These are phyloP conservation scores for Teunomyces funiuensis DNA, from an alignment of 805 yeast species.

Conservation along the genomic window DNA sequence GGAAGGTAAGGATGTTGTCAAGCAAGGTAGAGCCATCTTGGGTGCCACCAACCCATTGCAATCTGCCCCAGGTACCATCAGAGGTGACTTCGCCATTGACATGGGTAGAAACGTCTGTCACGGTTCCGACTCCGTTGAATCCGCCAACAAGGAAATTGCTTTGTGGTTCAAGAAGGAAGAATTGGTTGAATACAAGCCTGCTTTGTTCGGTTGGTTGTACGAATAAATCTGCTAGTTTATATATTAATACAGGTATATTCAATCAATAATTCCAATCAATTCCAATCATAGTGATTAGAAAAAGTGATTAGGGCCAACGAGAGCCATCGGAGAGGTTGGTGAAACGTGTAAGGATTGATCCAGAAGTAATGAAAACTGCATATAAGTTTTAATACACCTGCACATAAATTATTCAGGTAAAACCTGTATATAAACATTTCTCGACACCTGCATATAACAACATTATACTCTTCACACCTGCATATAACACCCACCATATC, in stretches of 20 bases:
- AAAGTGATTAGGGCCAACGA: too few species aligned
- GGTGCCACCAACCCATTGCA: constrained; percentile 99
- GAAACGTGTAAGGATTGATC: too few species aligned
- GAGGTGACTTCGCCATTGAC: constrained; percentile 98
- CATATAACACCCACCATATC: background rate
- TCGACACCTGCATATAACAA: too few species aligned
- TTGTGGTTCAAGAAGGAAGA: constrained; percentile 99
- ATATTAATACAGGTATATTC: background rate
- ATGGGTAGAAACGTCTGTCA: constrained; percentile 99
- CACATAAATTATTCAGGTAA: too few species aligned
- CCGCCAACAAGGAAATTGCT: constrained; percentile 92
- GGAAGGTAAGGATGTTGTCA: constrained; percentile 99
- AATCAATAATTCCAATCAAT: too few species aligned
- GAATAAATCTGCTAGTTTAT: constrained; percentile 60
- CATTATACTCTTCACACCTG: too few species aligned
- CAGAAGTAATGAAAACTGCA: too few species aligned
- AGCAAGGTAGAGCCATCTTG: constrained; percentile 94
- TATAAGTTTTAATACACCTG: too few species aligned
- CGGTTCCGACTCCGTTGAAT: constrained; percentile 99
- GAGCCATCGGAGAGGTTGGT: too few species aligned
- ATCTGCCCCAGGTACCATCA: constrained; percentile 99
- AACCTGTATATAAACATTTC: background rate
- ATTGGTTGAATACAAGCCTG: constrained; percentile 86
- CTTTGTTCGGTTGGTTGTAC: constrained; percentile 88
- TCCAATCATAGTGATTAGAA: too few species aligned